Base-by-base conservation (phyloP, 306 rosid species). In the Amphicarpaea edgeworthii region DNA sequence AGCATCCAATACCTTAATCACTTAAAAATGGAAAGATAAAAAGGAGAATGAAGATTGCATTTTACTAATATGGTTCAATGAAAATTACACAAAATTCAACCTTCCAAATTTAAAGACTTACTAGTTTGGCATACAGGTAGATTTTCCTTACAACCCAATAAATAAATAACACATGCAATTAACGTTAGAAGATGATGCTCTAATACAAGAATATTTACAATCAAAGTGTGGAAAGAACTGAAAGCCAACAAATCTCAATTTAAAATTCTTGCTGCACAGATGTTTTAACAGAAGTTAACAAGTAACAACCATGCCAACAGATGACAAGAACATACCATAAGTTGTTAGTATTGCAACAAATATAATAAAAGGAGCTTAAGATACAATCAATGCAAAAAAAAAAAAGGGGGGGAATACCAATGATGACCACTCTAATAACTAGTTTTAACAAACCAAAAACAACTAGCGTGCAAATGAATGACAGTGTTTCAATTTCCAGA, bases 171-270 rank as follows among this genome's bases (percentile, higher is more conserved):
- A 43, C 11, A n/a, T 24, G 51, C 74, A 68, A 38, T 24, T 16
- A 47, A 49, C 58, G n/a, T 23, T 26, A 82, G 26, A 82, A 14
- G 72, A 45, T 23, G 21, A 61, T 70, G 24, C 64, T 72, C 32
- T 14, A 16, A 63, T 41, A 47, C 32, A 32, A 19, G 73, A 62
- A 37, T 28, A 63, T 42, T 51, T 40, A 37, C 42, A 51, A 61
- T 16, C 11, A 1, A 59, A 46, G 63, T 58, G 70, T 47, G 58
- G 7, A 45, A 32, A 32, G 19, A 67, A 61, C 34, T 69, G 30
- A 58, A 57, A 77, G 6, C 67, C 21, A 53, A 37, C 19, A 43
- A 43, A 32, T 57, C 50, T 5, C 9, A 68, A 28, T 19, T 24
- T 68, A 32, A 45, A 51, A 67, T 17, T 20, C 53, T 1, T 17